Percentiles rank a stretch among this genome's conserved stretches.
phyloP scores from a whole-genome alignment of 495 filamentous ascomycete genomes.

The Xylaria sp. region DNA sequence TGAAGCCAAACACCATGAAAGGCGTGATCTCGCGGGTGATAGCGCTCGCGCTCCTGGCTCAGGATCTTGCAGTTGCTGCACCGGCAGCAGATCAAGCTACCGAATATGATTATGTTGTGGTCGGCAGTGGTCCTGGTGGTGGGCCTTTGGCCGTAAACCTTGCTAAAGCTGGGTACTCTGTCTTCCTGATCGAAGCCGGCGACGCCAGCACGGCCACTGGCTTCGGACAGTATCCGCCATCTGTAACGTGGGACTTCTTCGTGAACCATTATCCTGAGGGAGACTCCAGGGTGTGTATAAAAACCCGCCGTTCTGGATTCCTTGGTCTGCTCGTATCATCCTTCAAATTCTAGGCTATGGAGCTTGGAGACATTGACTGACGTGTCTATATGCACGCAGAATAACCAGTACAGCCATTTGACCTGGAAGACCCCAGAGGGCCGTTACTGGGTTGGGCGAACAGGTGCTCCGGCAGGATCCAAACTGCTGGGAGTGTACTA shows the following conservation, averaged over 20 bases:
- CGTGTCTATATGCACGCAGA: too few relatives aligned
- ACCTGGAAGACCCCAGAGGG: conserved; percentile 45
- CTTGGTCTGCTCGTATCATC: too few relatives aligned
- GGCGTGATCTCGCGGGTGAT: conserved; percentile 1
- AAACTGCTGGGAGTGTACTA: conserved; percentile 46
- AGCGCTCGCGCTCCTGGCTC: conserved; percentile 15
- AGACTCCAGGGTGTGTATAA: too few relatives aligned
- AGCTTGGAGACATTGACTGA: too few relatives aligned
- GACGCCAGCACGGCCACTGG: conserved; percentile 49
- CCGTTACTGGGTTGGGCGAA: conserved; percentile 44
- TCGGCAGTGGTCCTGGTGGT: conserved; percentile 60
- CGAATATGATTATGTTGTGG: conserved; percentile 49
- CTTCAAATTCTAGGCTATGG: too few relatives aligned
- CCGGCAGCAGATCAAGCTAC: conserved; percentile 11
- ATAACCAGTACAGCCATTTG: conserved; percentile 45
- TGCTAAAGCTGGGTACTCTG: conserved; percentile 62
- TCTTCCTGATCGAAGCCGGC: conserved; percentile 65
- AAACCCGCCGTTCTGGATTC: too few relatives aligned
- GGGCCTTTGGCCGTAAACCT: conserved; percentile 63
- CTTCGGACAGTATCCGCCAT: conserved; percentile 42
- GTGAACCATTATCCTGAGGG: conserved; percentile 47
- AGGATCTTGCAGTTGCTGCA: conserved; percentile 1
- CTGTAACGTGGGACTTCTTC: conserved; percentile 49
- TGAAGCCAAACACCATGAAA: conserved; percentile 13
- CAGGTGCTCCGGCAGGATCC: conserved; percentile 41